phyloP scores from a whole-genome alignment of 345 rosid genomes.

The Salix exigua region DNA sequence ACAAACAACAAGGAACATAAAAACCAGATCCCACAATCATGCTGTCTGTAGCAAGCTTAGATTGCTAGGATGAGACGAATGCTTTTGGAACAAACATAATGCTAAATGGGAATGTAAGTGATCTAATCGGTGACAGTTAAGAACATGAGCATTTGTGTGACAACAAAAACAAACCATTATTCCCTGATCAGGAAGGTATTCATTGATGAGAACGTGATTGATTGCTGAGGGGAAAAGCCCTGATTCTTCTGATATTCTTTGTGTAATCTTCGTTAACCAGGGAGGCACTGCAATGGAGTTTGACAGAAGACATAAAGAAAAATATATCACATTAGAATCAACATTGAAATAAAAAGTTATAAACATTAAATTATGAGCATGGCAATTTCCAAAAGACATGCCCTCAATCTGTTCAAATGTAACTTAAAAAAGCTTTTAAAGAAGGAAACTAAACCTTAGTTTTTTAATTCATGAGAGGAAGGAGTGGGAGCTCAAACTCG shows the following conservation, averaged over 20 bases:
- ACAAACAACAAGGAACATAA: slow-evolving; percentile 16
- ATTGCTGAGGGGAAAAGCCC: slow-evolving; percentile 69
- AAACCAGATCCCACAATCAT: slow-evolving; percentile 1
- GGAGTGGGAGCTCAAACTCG: no score
- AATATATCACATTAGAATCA: not conserved
- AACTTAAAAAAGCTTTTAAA: not conserved
- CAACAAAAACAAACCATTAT: slow-evolving; percentile 52
- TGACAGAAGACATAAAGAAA: slow-evolving; percentile 4
- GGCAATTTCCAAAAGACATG: not conserved
- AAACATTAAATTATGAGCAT: not conserved
- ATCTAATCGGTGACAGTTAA: not conserved
- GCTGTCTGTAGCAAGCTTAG: not conserved
- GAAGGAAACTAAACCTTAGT: no score
- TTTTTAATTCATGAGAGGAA: no score
- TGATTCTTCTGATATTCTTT: slow-evolving; percentile 55
- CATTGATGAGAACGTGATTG: slow-evolving; percentile 88
- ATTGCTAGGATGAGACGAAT: not conserved
- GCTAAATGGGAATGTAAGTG: not conserved
- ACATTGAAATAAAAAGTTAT: not conserved
- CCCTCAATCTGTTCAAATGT: not conserved
- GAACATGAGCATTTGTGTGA: not conserved
- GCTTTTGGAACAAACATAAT: not conserved
- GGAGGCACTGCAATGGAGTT: slow-evolving; percentile 61
- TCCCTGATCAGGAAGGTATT: slow-evolving; percentile 80
- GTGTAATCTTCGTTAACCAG: slow-evolving; percentile 59